Evolutionary conservation across 257 asterid genomes (phyloP).

Genomic region (Jaltomata sinuosa): DNA sequence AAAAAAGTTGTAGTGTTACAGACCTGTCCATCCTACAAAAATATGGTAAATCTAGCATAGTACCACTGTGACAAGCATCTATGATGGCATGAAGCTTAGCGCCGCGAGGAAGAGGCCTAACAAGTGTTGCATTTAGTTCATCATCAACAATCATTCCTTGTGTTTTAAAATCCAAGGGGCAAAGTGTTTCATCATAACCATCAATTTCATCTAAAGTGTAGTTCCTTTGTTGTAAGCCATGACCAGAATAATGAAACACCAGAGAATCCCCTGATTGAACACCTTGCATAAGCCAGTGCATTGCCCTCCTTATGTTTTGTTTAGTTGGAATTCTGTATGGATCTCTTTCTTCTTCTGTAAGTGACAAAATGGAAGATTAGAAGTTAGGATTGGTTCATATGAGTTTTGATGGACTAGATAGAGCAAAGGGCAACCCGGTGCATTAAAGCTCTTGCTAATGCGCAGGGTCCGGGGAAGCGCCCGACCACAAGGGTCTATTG

Average conservation of each 20-base stretch:
- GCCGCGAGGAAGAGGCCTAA: conserved; percentile 77
- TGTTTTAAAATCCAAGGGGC: conserved; percentile 64
- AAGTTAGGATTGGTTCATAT: neutral
- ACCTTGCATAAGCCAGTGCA: conserved; percentile 82
- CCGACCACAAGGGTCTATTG: too few relatives aligned
- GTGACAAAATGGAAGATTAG: neutral
- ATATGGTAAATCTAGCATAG: conserved; percentile 67
- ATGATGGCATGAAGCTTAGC: conserved; percentile 88
- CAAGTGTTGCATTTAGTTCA: conserved; percentile 73
- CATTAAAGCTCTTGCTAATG: too few relatives aligned
- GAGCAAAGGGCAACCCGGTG: too few relatives aligned
- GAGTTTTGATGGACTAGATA: neutral
- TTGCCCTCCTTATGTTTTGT: conserved; percentile 78
- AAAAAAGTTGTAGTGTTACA: neutral
- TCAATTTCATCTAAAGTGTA: conserved; percentile 81
- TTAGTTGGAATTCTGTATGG: conserved; percentile 74
- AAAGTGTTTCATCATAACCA: conserved; percentile 82
- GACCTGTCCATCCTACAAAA: conserved; percentile 96
- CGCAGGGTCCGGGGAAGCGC: too few relatives aligned
- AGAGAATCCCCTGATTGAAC: conserved; percentile 88
- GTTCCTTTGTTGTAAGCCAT: conserved; percentile 75
- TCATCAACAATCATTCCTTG: conserved; percentile 81
- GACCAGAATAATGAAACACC: conserved; percentile 88
- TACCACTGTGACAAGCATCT: conserved; percentile 97
- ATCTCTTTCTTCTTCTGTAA: conserved; percentile 82